Evolutionary conservation across 2,329 filamentous ascomycete genomes (phyloP).

Genomic region (Alternaria viburni): DNA sequence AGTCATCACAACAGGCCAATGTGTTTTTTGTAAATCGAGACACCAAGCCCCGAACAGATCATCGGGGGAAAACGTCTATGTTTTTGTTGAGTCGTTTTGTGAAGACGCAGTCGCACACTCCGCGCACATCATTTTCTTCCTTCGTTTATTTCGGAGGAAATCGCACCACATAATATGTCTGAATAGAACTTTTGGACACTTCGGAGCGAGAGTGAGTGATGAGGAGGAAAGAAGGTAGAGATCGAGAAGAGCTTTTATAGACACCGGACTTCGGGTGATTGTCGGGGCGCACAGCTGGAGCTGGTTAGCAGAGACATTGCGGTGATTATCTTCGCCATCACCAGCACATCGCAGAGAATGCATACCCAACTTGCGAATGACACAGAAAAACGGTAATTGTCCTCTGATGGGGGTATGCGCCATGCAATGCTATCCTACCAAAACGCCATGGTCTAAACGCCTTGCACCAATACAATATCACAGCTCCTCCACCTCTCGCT

Average conservation of each 20-base stretch:
- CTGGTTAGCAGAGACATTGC: background rate
- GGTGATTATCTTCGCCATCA: background rate
- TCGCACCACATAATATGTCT: too few species aligned
- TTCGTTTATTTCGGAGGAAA: too few species aligned
- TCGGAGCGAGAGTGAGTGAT: background rate
- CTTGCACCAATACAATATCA: background rate
- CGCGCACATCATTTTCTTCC: too few species aligned
- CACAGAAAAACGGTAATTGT: background rate
- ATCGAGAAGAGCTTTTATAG: too few species aligned
- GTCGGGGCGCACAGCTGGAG: background rate
- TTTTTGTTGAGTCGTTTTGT: background rate
- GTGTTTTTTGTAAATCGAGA: background rate
- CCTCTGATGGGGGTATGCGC: background rate
- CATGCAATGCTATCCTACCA: slow-evolving; percentile 3
- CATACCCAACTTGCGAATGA: background rate
- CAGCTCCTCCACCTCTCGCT: background rate
- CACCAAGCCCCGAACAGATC: background rate
- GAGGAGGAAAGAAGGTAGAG: background rate
- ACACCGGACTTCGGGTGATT: too few species aligned
- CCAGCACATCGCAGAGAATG: background rate
- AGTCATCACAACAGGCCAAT: rapidly evolving
- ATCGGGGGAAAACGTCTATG: rapidly evolving
- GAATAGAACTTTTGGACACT: background rate
- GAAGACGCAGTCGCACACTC: background rate
- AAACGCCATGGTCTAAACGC: background rate